Evolutionary conservation across 495 filamentous ascomycete species (phyloP), one percentile per base, ranked within the genome.

Genomic region (Aspergillus sclerotiicarbonarius): DNA sequence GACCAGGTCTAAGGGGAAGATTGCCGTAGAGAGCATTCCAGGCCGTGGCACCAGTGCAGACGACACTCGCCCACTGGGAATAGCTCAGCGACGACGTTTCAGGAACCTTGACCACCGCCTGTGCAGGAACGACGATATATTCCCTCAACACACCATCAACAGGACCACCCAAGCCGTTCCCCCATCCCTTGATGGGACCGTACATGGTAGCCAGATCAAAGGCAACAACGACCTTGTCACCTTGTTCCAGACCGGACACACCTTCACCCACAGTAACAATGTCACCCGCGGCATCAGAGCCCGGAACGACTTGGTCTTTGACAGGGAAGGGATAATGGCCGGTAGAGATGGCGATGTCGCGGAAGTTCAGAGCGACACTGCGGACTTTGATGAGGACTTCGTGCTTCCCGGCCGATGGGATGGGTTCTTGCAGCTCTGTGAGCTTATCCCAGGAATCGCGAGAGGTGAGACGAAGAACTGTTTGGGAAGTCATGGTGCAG

Each of bases 11-110:
- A 4, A 77, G 33, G 2, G 76, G 73, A 10, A 65, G 55, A 5
- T 88, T 63, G 0, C 88, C 87, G 61, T 86, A 91, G 1, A 91
- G 73, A 7, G 80, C 81, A 53, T 91, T 91, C 89, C 89, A 92
- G 0, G 82, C 82, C 9, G 89, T 91, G 47, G 89, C 52, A 0
- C 75, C 89, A 0, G 89, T 66, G 52, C 70, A 73, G 0, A 67
- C 67, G 8, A 92, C 71, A 0, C 83, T 86, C 18, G 81, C 76
- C 4, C 76, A 83, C 71, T 91, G 35, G 0, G 47, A 41, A 81
- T 45, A 79, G 54, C 51, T 76, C 75, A 74, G 79, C 53, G 72
- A 71, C 12, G 90, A 70, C 46, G 37, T n/a, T 12, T 81, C 82
- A 0, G 88, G 89, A 62, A 82, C 76, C 18, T 71, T 66, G 12